A percentile compares a stretch with the other conserved stretches of the same genome.
Conservation (phyloP, 78 protist species). For the Cavenderia fasciculata region DNA sequence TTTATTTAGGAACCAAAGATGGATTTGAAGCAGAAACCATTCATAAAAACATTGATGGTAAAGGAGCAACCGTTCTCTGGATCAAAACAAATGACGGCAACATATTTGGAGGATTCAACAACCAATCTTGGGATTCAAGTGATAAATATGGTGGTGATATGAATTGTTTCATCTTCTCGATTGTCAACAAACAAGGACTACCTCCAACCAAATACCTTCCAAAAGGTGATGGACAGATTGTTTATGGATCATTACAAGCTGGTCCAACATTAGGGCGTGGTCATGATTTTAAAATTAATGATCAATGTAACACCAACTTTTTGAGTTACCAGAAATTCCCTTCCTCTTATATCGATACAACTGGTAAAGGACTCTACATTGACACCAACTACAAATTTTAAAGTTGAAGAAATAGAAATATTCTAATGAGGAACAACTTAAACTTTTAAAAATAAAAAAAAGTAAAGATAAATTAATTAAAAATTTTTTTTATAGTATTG, state of each 20-base stretch:
- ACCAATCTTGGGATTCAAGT: neutral
- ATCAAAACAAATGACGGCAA: neutral
- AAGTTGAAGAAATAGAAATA: constrained; percentile 27
- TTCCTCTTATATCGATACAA: neutral
- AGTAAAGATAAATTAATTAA: no score
- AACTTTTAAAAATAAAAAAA: no score
- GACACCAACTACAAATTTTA: neutral
- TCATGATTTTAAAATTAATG: neutral
- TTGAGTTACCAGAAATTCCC: neutral
- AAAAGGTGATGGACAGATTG: no score
- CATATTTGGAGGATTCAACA: constrained; percentile 10
- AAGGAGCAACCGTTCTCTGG: neutral
- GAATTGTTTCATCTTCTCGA: neutral
- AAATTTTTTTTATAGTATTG: no score
- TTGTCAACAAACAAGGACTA: neutral
- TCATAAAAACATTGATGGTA: neutral
- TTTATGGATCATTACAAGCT: neutral
- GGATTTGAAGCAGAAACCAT: neutral
- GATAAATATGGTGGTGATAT: neutral
- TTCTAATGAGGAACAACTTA: no score
- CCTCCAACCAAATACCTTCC: no score
- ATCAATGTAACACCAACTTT: constrained; percentile 5
- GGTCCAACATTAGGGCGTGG: neutral
- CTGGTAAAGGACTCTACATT: constrained; percentile 8
- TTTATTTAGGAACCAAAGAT: constrained; percentile 2